Percentiles rank a stretch among this genome's conserved stretches.
These are phyloP conservation scores for Plantago elongata DNA, from an alignment of 257 asterid species.

Conservation along the genomic window DNA sequence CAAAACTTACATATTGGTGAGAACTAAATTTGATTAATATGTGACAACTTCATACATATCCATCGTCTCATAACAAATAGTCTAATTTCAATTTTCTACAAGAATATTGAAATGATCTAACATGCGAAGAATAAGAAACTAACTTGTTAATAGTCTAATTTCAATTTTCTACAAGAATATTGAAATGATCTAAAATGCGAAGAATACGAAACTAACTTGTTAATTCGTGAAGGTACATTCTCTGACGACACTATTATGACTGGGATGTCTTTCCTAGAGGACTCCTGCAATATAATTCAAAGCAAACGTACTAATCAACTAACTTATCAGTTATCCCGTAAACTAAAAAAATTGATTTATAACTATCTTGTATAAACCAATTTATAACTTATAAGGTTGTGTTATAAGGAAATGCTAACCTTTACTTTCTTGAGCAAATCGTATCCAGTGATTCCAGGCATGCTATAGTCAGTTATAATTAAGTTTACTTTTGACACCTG, in stretches of 20 bases:
- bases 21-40: too few relatives aligned
- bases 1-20: not conserved
- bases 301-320: too few relatives aligned
- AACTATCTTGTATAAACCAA: too few relatives aligned
- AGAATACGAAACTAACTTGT: conserved; percentile 26
- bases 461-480: conserved; percentile 67
- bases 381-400: too few relatives aligned
- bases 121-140: not conserved
- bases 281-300: conserved; percentile 29
- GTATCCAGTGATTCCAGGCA: conserved; percentile 64
- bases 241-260: conserved; percentile 63
- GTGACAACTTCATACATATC: too few relatives aligned
- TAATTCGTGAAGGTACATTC: conserved; percentile 54
- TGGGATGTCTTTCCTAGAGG: conserved; percentile 55
- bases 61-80: too few relatives aligned
- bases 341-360: too few relatives aligned
- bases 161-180: too few relatives aligned
- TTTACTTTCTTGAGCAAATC: conserved; percentile 60
- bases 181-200: too few relatives aligned
- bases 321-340: too few relatives aligned
- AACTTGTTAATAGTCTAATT: conserved; percentile 49
- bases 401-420: conserved; percentile 26
- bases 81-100: too few relatives aligned
- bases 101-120: too few relatives aligned
- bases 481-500: conserved; percentile 51